phyloP scores from a whole-genome alignment of 108 stramenopile species.

The Fistulifera pelliculosa region DNA sequence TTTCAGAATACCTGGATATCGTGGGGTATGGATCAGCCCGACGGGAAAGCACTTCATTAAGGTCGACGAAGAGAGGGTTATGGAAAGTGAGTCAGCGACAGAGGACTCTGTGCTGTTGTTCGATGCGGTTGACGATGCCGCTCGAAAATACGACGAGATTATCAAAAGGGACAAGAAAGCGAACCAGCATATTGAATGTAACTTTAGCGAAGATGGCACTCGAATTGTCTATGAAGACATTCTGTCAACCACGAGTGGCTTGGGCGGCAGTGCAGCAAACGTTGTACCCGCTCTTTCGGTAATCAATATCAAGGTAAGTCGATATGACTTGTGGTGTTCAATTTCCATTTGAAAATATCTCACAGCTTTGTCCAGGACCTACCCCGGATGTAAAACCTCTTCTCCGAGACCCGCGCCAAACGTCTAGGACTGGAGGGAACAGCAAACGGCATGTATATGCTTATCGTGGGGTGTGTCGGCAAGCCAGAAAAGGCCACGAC shows the following conservation, averaged over 20 bases:
- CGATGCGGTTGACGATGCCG: constrained; percentile 59
- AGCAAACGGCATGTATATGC: constrained; percentile 84
- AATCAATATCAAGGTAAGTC: constrained; percentile 65
- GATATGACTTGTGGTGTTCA: neutral
- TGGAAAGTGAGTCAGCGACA: constrained; percentile 1
- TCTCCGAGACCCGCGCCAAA: constrained; percentile 78
- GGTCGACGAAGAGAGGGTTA: constrained; percentile 35
- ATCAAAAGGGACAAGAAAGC: constrained; percentile 10
- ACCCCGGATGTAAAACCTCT: constrained; percentile 73
- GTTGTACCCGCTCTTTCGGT: constrained; percentile 41
- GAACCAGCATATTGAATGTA: constrained; percentile 34
- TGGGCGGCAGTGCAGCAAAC: constrained; percentile 31
- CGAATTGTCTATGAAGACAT: constrained; percentile 54
- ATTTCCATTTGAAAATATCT: neutral
- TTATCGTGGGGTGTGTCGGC: constrained; percentile 82
- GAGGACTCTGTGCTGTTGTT: constrained; percentile 31
- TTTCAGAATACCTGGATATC: constrained; percentile 50
- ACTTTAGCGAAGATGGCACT: constrained; percentile 60
- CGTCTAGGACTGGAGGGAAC: constrained; percentile 74
- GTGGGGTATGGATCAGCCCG: constrained; percentile 60
- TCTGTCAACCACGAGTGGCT: constrained; percentile 24
- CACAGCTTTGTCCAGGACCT: constrained; percentile 35
- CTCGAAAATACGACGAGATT: constrained; percentile 51
- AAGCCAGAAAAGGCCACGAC: constrained; percentile 84
- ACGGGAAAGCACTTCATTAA: constrained; percentile 72